Percentiles rank a stretch among this genome's conserved stretches.
Conservation (phyloP, 2,329 filamentous ascomycete genomes). For the Epichloe festucae region DNA sequence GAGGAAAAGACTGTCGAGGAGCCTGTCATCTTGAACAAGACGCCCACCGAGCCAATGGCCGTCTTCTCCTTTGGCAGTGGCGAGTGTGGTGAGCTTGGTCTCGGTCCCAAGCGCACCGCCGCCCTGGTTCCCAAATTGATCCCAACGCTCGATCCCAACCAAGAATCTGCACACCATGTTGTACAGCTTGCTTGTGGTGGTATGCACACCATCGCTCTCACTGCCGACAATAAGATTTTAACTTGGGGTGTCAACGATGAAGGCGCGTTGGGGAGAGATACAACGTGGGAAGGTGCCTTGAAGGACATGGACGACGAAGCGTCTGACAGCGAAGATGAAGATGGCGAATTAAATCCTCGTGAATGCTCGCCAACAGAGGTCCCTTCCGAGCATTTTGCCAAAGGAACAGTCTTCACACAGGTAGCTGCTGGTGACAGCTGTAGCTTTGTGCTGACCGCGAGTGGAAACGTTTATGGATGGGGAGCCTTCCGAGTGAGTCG, state of each 20-base stretch:
- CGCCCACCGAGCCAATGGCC: constrained; percentile 51
- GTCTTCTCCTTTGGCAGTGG: constrained; percentile 75
- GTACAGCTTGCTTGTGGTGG: constrained; percentile 68
- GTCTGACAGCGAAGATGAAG: constrained; percentile 44
- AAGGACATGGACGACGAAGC: constrained; percentile 40
- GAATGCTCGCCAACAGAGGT: constrained; percentile 56
- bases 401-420: constrained; percentile 47
- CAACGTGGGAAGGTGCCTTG: constrained; percentile 51
- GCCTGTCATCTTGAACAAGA: constrained; percentile 5
- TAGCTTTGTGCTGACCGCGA: constrained; percentile 62
- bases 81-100: constrained; percentile 67
- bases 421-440: constrained; percentile 62
- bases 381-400: constrained; percentile 43
- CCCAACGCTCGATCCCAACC: constrained; percentile 65
- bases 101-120: constrained; percentile 45
- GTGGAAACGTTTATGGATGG: constrained; percentile 71
- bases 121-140: constrained; percentile 29
- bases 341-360: constrained; percentile 56
- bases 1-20: constrained; percentile 22
- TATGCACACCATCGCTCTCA: constrained; percentile 69
- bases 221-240: constrained; percentile 66
- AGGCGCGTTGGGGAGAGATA: constrained; percentile 65
- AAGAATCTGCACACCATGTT: constrained; percentile 45
- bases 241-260: constrained; percentile 87
- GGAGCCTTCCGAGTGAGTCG: constrained; percentile 59